A percentile compares a stretch with the other conserved stretches of the same genome.
Conservation (phyloP, 176 grass and related monocot species). For the Phoenix roebelenii region DNA sequence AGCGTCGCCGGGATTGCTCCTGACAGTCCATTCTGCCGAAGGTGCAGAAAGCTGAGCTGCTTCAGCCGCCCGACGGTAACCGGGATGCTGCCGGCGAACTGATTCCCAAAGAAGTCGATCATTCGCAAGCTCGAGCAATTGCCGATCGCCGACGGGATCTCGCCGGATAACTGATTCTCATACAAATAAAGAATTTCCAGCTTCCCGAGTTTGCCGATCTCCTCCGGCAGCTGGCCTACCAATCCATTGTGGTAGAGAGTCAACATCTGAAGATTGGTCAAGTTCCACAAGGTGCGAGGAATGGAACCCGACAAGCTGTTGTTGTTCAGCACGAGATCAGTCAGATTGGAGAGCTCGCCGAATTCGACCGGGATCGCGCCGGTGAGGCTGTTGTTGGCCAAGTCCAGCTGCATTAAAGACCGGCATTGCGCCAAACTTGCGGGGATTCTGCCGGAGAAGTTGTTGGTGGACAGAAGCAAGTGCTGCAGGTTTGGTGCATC, state of each 20-base stretch:
- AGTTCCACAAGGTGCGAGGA: constrained; percentile 51
- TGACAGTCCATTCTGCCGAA: constrained; percentile 78
- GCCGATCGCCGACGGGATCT: constrained; percentile 64
- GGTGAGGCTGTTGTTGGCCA: constrained; percentile 76
- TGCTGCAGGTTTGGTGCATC: constrained; percentile 32
- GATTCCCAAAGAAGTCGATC: constrained; percentile 86
- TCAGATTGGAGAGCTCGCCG: constrained; percentile 52
- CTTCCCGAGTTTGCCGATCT: constrained; percentile 40
- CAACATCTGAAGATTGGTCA: constrained; percentile 44
- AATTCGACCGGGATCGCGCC: constrained; percentile 50
- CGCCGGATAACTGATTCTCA: constrained; percentile 72
- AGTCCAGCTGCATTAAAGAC: constrained; percentile 60
- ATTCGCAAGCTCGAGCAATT: constrained; percentile 59
- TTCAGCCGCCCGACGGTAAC: constrained; percentile 50
- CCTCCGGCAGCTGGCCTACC: constrained; percentile 39
- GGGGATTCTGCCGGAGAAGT: constrained; percentile 68
- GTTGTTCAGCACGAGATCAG: constrained; percentile 75
- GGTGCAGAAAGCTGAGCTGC: constrained; percentile 53
- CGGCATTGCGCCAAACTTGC: constrained; percentile 42
- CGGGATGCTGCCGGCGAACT: constrained; percentile 63
- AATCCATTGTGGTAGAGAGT: constrained; percentile 68
- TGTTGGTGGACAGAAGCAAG: constrained; percentile 82
- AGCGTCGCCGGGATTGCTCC: constrained; percentile 54
- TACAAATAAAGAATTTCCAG: constrained; percentile 68
- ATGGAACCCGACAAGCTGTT: constrained; percentile 66